Conservation (phyloP, 345 rosid genomes). For the Eucalyptus viminalis region DNA sequence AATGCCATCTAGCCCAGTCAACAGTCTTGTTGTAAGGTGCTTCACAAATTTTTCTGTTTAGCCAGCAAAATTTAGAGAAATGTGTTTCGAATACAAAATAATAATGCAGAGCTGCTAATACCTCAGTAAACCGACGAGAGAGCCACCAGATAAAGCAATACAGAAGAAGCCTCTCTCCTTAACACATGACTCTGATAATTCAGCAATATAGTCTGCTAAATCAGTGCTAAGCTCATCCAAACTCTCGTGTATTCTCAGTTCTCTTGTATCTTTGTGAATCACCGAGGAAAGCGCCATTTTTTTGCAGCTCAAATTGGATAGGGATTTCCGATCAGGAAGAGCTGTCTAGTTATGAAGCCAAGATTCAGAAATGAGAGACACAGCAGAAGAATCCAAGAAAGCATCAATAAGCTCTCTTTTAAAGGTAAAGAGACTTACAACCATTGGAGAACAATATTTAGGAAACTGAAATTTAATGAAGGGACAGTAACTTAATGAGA, state of each 20-base stretch:
- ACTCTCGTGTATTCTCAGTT: slow-evolving; percentile 65
- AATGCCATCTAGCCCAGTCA: slow-evolving; percentile 82
- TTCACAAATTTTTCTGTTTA: slow-evolving; percentile 64
- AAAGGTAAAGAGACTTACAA: not conserved
- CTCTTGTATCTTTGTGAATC: slow-evolving; percentile 46
- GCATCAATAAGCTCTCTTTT: not conserved
- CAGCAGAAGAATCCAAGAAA: not conserved
- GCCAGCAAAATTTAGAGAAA: slow-evolving; percentile 4
- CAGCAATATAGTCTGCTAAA: slow-evolving; percentile 82
- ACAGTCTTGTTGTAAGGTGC: slow-evolving; percentile 81
- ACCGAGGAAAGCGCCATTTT: slow-evolving; percentile 60
- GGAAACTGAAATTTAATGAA: not conserved
- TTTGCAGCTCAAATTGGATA: not conserved
- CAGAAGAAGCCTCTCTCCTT: slow-evolving; percentile 77
- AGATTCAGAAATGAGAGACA: not conserved
- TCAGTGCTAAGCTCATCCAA: slow-evolving; percentile 58
- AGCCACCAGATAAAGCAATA: slow-evolving; percentile 83
- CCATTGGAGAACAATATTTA: not conserved
- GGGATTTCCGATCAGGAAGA: not conserved
- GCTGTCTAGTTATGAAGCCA: not conserved
- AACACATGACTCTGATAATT: slow-evolving; percentile 67
- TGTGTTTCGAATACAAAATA: not conserved
- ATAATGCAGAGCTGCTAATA: slow-evolving; percentile 5
- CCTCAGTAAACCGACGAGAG: slow-evolving; percentile 68
- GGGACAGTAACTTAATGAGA: not conserved